Conservation (phyloP, 768 basidiomycete species). For the Pilatotrama ljubarskyi region DNA sequence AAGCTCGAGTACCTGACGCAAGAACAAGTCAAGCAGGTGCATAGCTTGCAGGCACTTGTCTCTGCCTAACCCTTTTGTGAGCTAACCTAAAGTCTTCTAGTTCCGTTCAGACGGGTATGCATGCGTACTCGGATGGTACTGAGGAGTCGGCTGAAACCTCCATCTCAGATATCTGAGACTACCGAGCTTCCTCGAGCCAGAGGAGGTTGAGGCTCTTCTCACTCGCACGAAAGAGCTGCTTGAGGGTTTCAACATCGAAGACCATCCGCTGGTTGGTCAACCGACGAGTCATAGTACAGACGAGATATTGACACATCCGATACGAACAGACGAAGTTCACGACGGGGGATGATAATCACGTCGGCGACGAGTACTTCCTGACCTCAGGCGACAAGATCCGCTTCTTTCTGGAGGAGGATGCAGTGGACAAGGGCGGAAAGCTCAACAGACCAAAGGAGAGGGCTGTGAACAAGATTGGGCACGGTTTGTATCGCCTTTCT, state of each 20-base stretch:
- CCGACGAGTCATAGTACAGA: not conserved
- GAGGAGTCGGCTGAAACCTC: not conserved
- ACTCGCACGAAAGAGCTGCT: slow-evolving; percentile 73
- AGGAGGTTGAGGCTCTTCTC: slow-evolving; percentile 63
- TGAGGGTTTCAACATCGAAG: slow-evolving; percentile 71
- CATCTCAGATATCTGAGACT: slow-evolving; percentile 72
- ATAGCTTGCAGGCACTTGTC: no score
- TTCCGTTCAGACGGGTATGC: slow-evolving; percentile 61
- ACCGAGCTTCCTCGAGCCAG: slow-evolving; percentile 64
- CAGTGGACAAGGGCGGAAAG: slow-evolving; percentile 67
- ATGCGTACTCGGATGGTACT: not conserved
- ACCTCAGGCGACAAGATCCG: slow-evolving; percentile 92
- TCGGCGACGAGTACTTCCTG: slow-evolving; percentile 94
- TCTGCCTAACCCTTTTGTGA: no score
- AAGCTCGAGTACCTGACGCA: slow-evolving; percentile 50
- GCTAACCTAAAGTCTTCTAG: slow-evolving; percentile 31
- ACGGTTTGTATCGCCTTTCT: slow-evolving; percentile 47
- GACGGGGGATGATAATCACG: slow-evolving; percentile 71
- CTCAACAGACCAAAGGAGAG: slow-evolving; percentile 70
- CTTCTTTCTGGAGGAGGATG: slow-evolving; percentile 92
- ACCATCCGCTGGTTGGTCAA: slow-evolving; percentile 71
- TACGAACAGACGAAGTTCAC: slow-evolving; percentile 80
- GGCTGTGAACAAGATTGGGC: slow-evolving; percentile 94
- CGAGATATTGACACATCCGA: not conserved
- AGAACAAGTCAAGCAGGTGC: slow-evolving; percentile 61